Conservation (phyloP, 148 eudicot genomes). For the Diospyros kaki region DNA sequence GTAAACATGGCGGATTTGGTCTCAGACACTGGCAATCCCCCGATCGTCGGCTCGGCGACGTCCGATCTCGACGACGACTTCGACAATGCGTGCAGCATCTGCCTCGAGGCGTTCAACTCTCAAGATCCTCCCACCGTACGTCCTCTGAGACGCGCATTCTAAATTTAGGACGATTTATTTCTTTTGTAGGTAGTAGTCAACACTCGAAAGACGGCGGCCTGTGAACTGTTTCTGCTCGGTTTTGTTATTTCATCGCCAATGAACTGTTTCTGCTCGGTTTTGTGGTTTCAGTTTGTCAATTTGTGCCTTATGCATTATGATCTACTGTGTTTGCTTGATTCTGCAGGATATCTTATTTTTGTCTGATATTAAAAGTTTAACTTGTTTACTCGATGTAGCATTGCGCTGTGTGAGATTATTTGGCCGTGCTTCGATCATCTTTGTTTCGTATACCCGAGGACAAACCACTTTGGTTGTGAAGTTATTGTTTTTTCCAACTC, state of each 20-base stretch:
- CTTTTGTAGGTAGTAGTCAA: too few species aligned
- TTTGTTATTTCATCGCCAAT: background rate
- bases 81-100: slow-evolving; percentile 70
- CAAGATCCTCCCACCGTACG: slow-evolving; percentile 62
- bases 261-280: background rate
- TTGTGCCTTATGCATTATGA: background rate
- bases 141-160: background rate
- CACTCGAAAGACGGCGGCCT: too few species aligned
- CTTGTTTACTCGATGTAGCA: too few species aligned
- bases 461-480: too few species aligned
- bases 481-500: too few species aligned
- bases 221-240: background rate
- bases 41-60: slow-evolving; percentile 9
- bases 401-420: too few species aligned
- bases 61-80: slow-evolving; percentile 27
- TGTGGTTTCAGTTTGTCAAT: background rate
- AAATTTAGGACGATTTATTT: background rate
- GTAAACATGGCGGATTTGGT: slow-evolving; percentile 24
- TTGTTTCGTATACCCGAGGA: too few species aligned
- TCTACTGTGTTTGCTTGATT: background rate
- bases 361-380: too few species aligned
- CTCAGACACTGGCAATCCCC: background rate
- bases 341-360: too few species aligned
- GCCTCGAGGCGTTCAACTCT: slow-evolving; percentile 61
- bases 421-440: too few species aligned